phyloP scores from a whole-genome alignment of 805 yeast genomes.

The Nakazawaea anatomiae region DNA sequence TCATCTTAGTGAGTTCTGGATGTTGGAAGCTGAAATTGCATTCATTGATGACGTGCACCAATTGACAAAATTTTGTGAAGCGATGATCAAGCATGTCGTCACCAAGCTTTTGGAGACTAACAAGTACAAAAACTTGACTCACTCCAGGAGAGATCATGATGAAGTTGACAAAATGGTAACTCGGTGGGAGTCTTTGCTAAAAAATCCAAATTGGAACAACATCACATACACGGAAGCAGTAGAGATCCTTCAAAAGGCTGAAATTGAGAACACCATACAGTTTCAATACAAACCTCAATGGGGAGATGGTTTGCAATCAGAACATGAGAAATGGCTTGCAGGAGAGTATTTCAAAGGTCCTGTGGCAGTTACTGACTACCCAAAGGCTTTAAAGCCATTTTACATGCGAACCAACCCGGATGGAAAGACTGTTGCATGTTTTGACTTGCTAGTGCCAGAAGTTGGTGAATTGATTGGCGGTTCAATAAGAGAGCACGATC shows the following conservation, averaged over 20 bases:
- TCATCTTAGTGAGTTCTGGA: slow-evolving; percentile 94
- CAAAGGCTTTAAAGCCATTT: slow-evolving; percentile 74
- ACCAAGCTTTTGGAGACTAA: slow-evolving; percentile 21
- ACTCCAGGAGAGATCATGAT: slow-evolving; percentile 31
- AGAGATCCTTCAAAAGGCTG: slow-evolving; percentile 34
- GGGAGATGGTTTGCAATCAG: slow-evolving; percentile 75
- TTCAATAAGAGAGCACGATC: slow-evolving; percentile 76
- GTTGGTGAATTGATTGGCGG: slow-evolving; percentile 96
- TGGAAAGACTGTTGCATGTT: slow-evolving; percentile 73
- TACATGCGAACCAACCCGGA: slow-evolving; percentile 68
- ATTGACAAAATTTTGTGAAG: slow-evolving; percentile 61
- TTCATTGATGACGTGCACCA: slow-evolving; percentile 54
- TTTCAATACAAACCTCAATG: slow-evolving; percentile 46
- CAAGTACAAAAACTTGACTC: slow-evolving; percentile 27
- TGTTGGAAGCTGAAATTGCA: slow-evolving; percentile 89
- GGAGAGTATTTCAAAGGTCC: slow-evolving; percentile 63
- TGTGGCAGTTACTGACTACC: slow-evolving; percentile 87
- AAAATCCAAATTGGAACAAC: slow-evolving; percentile 49
- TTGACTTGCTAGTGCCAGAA: slow-evolving; percentile 83
- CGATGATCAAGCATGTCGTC: slow-evolving; percentile 55
- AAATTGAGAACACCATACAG: slow-evolving; percentile 21
- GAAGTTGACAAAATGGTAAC: slow-evolving; percentile 29
- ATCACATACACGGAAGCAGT: slow-evolving; percentile 78
- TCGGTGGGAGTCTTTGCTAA: slow-evolving; percentile 58
- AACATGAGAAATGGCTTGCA: slow-evolving; percentile 90